These are phyloP conservation scores for Globisporangium carolinianum DNA, from an alignment of 352 stramenopile genomes.

Conservation along the genomic window DNA sequence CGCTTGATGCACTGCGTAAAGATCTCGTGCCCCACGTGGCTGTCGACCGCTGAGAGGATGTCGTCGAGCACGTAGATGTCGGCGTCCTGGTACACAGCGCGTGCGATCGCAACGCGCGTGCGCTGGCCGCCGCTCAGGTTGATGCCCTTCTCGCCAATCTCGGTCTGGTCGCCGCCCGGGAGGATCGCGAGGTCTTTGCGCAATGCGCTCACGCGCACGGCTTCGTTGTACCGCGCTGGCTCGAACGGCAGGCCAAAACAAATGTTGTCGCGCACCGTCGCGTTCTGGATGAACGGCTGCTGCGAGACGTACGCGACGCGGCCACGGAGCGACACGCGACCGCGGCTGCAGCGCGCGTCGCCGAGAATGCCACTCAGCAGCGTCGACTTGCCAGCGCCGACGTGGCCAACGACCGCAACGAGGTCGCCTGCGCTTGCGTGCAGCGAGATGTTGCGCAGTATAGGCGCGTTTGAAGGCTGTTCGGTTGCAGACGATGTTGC, in stretches of 20 bases:
- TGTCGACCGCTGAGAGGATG: slow-evolving; percentile 95
- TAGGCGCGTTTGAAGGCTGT: slow-evolving; percentile 13
- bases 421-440: slow-evolving; percentile 72
- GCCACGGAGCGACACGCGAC: slow-evolving; percentile 23
- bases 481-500: slow-evolving; percentile 9
- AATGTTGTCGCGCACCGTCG: slow-evolving; percentile 44
- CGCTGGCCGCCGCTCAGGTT: slow-evolving; percentile 97
- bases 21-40: slow-evolving; percentile 92
- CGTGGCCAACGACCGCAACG: slow-evolving; percentile 55
- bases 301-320: slow-evolving; percentile 49
- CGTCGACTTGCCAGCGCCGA: slow-evolving; percentile 81
- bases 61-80: slow-evolving; percentile 97
- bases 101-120: slow-evolving; percentile 88
- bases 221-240: slow-evolving; percentile 26
- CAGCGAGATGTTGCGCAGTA: slow-evolving; percentile 57
- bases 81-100: slow-evolving; percentile 90
- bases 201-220: slow-evolving; percentile 63
- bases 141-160: slow-evolving; percentile 98
- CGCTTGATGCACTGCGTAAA: slow-evolving; percentile 92
- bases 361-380: slow-evolving; percentile 39
- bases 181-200: slow-evolving; percentile 86
- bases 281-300: slow-evolving; percentile 49
- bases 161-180: slow-evolving; percentile 90
- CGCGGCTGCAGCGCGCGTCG: slow-evolving; percentile 23
- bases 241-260: slow-evolving; percentile 37